phyloP scores from a whole-genome alignment of 495 filamentous ascomycete genomes.

The Endocarpon pusillum region DNA sequence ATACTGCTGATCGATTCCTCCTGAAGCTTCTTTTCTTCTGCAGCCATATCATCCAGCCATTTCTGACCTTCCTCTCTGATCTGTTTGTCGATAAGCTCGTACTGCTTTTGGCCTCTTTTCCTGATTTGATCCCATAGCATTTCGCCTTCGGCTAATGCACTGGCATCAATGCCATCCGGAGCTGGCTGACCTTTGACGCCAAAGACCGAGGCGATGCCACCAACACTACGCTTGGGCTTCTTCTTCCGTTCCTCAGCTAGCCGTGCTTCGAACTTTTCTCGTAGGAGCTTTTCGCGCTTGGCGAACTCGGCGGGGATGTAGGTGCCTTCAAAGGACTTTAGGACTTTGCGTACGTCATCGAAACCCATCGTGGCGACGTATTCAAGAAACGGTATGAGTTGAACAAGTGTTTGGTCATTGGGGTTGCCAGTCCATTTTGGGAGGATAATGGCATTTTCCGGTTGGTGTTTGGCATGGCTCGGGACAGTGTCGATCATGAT shows the following conservation, averaged over 20 bases:
- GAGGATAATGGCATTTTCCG: conserved; percentile 84
- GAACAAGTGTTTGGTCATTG: conserved; percentile 68
- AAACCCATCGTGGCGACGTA: conserved; percentile 89
- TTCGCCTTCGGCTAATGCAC: conserved; percentile 67
- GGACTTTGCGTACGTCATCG: conserved; percentile 62
- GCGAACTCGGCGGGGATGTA: conserved; percentile 80
- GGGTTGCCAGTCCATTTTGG: conserved; percentile 75
- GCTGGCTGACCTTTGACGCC: conserved; percentile 47
- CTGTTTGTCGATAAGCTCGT: conserved; percentile 72
- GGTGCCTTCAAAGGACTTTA: conserved; percentile 76
- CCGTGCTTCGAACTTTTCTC: conserved; percentile 62
- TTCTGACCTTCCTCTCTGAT: conserved; percentile 84
- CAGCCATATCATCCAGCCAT: conserved; percentile 83
- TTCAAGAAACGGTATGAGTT: conserved; percentile 87
- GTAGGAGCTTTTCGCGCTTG: conserved; percentile 65
- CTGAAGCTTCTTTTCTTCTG: conserved; percentile 64
- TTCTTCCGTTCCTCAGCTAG: conserved; percentile 54
- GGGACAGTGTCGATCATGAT: conserved; percentile 80
- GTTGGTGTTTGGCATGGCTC: conserved; percentile 65
- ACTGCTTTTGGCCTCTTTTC: conserved; percentile 77
- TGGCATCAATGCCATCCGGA: conserved; percentile 38
- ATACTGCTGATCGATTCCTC: conserved; percentile 84
- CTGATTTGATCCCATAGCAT: conserved; percentile 87
- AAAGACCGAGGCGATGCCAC: conserved; percentile 45
- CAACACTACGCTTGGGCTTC: conserved; percentile 37